phyloP scores from a whole-genome alignment of 1,284 basidiomycete genomes.

The Cryptococcus maquisensis region DNA sequence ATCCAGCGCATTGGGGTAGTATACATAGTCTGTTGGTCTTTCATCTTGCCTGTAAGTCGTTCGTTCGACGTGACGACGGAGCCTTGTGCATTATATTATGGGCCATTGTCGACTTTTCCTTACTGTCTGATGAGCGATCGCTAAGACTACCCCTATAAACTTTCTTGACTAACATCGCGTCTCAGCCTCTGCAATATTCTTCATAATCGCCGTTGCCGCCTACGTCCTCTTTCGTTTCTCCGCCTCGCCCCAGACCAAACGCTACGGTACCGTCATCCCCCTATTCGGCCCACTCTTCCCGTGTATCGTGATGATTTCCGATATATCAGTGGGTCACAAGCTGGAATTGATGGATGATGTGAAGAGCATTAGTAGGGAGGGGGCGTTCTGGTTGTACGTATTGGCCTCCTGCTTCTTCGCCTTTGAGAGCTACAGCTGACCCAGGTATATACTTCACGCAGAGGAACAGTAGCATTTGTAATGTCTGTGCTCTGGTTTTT shows the following conservation, averaged over 20 bases:
- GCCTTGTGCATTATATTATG: too few relatives aligned
- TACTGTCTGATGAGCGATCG: too few relatives aligned
- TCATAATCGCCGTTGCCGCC: conserved; percentile 4
- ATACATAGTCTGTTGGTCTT: neutral
- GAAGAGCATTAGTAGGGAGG: neutral
- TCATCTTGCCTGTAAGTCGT: conserved; percentile 1
- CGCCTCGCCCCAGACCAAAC: neutral
- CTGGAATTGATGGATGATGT: conserved; percentile 5
- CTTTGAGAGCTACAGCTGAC: neutral
- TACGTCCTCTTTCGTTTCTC: conserved; percentile 10
- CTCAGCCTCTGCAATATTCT: conserved; percentile 9
- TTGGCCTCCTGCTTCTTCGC: too few relatives aligned
- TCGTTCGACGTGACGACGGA: too few relatives aligned
- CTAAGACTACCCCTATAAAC: neutral
- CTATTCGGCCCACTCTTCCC: conserved; percentile 3
- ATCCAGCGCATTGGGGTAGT: neutral
- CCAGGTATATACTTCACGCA: neutral
- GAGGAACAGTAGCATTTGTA: conserved; percentile 8
- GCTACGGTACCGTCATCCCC: conserved; percentile 6
- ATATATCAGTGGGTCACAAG: conserved; percentile 4
- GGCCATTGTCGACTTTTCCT: too few relatives aligned
- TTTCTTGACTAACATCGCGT: neutral
- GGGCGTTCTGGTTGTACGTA: conserved; percentile 13
- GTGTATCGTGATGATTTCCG: conserved; percentile 9
- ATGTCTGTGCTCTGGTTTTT: conserved; percentile 10